A percentile compares a stretch with the other conserved stretches of the same genome.
Conservation (phyloP, 208 protist genomes). For the Borovskyia barvae region DNA sequence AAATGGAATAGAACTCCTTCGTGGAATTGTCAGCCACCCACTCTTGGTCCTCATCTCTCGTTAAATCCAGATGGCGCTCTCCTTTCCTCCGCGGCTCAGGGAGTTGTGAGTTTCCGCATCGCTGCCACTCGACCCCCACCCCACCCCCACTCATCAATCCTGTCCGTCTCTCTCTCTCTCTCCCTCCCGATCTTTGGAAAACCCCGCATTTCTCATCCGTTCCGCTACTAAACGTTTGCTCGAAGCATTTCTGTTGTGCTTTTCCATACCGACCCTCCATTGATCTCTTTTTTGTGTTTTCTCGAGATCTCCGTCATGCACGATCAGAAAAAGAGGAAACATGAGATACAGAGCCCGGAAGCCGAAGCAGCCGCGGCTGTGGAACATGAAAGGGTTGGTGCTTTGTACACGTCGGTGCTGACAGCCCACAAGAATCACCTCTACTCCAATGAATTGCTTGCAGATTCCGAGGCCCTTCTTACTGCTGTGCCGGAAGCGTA, state of each 20-base stretch:
- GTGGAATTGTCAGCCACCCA: too few species aligned
- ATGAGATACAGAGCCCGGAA: constrained; percentile 10
- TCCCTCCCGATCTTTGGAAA: too few species aligned
- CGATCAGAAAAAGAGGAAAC: constrained; percentile 55
- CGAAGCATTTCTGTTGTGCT: too few species aligned
- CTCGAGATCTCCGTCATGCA: constrained; percentile 35
- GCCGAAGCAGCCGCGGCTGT: constrained; percentile 25
- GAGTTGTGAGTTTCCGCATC: too few species aligned
- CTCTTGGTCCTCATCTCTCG: too few species aligned
- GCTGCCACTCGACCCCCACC: too few species aligned
- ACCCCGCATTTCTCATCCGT: neutral
- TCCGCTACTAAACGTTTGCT: neutral
- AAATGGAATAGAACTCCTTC: too few species aligned
- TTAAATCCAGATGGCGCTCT: too few species aligned
- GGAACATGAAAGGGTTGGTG: constrained; percentile 35
- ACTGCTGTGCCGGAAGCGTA: constrained; percentile 76
- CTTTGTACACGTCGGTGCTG: constrained; percentile 43
- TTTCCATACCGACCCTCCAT: too few species aligned
- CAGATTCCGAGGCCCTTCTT: constrained; percentile 42
- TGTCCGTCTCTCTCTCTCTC: neutral
- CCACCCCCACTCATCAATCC: too few species aligned
- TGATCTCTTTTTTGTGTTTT: neutral
- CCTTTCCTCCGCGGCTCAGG: too few species aligned
- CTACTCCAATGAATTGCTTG: constrained; percentile 32
- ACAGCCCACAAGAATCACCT: constrained; percentile 13